phyloP scores from a whole-genome alignment of 1,284 basidiomycete genomes.

The Trametes polyzona region DNA sequence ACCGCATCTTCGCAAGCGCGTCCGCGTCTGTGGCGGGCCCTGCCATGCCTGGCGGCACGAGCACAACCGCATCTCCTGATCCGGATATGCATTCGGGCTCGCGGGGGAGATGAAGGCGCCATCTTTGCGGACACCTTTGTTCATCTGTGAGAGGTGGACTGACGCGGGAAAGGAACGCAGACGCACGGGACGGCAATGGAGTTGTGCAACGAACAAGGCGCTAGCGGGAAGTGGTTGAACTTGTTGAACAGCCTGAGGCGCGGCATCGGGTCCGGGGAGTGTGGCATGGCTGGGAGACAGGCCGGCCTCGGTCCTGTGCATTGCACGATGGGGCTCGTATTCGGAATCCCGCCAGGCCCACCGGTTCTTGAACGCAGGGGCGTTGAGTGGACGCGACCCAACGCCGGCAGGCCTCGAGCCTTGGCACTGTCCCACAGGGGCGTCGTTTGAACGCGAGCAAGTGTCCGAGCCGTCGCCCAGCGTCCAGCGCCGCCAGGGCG shows the following conservation, averaged over 20 bases:
- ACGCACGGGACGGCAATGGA: not conserved
- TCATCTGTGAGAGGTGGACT: not conserved
- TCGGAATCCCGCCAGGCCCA: no score
- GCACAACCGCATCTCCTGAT: not conserved
- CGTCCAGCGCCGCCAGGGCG: no score
- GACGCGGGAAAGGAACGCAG: not conserved
- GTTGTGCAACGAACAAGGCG: not conserved
- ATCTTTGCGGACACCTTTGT: not conserved
- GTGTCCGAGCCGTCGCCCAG: no score
- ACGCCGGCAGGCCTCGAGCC: no score
- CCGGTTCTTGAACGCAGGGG: no score
- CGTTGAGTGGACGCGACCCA: no score
- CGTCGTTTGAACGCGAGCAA: no score
- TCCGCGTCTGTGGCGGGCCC: not conserved
- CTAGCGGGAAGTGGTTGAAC: no score
- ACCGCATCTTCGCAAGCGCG: not conserved
- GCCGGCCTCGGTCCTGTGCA: not conserved
- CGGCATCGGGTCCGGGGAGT: not conserved
- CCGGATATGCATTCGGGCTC: not conserved
- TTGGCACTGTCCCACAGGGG: no score
- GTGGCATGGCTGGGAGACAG: not conserved
- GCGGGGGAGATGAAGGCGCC: not conserved
- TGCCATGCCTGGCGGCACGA: not conserved
- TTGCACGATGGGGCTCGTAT: no score
- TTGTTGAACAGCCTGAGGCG: not conserved